A percentile compares a stretch with the other conserved stretches of the same genome.
These are phyloP conservation scores for Phytophthora pluvialis DNA, from an alignment of 352 stramenopile species.

Conservation along the genomic window DNA sequence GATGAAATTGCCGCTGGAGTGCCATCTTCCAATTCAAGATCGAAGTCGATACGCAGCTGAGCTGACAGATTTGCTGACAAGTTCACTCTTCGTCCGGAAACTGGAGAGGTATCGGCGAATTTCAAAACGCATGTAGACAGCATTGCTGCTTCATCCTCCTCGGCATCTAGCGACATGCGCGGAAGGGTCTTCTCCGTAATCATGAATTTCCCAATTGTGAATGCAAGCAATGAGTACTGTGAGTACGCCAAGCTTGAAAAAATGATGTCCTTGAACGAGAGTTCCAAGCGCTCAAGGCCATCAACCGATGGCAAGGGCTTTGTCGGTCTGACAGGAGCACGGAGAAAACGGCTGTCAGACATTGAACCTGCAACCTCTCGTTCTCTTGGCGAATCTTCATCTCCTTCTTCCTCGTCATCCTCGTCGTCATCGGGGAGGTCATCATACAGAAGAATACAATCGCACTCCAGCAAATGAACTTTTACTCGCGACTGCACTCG, in stretches of 20 bases:
- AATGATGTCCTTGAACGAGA: slow-evolving; percentile 77
- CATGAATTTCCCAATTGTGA: slow-evolving; percentile 68
- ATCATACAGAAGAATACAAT: slow-evolving; percentile 82
- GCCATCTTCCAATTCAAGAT: slow-evolving; percentile 33
- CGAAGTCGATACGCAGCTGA: slow-evolving; percentile 71
- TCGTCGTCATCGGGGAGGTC: slow-evolving; percentile 68
- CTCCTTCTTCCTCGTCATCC: slow-evolving; percentile 28
- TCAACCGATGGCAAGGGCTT: slow-evolving; percentile 62
- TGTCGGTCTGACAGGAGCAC: slow-evolving; percentile 30
- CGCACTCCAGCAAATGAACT: slow-evolving; percentile 77
- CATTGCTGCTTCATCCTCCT: slow-evolving; percentile 65
- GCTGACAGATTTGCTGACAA: slow-evolving; percentile 72
- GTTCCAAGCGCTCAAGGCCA: slow-evolving; percentile 69
- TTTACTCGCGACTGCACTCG: slow-evolving; percentile 73
- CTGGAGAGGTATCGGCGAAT: slow-evolving; percentile 69
- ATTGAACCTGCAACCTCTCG: slow-evolving; percentile 21
- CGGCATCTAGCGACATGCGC: slow-evolving; percentile 75
- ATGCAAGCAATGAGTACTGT: slow-evolving; percentile 51
- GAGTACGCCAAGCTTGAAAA: slow-evolving; percentile 68
- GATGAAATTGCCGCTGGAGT: slow-evolving; percentile 40
- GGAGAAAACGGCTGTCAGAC: slow-evolving; percentile 33
- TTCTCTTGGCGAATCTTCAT: slow-evolving; percentile 25
- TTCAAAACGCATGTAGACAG: slow-evolving; percentile 64
- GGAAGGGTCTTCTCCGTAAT: slow-evolving; percentile 79
- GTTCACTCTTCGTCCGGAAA: slow-evolving; percentile 63